Conservation (phyloP, 176 grass and related monocot species). For the Zoysia pacifica region DNA sequence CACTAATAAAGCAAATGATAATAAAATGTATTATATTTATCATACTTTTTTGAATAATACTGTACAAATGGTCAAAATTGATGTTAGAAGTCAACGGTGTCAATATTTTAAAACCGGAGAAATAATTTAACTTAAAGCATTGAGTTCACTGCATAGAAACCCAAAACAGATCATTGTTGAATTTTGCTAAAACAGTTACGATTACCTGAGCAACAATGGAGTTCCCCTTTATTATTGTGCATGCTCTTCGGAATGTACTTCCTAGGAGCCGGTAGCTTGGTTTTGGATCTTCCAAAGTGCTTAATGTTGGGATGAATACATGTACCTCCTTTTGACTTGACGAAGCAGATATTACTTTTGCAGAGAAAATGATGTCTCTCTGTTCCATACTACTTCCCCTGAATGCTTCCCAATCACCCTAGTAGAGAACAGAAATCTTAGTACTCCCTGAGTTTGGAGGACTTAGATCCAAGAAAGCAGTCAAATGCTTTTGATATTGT, state of each 20-base stretch:
- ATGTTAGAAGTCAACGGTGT: no score
- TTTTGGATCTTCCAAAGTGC: slow-evolving; percentile 51
- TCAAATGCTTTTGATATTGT: background rate
- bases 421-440: slow-evolving; percentile 40
- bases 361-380: slow-evolving; percentile 58
- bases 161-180: slow-evolving; percentile 4
- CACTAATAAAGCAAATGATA: no score
- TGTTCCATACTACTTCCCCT: slow-evolving; percentile 57
- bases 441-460: background rate
- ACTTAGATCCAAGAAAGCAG: background rate
- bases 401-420: slow-evolving; percentile 81
- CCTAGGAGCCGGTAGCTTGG: slow-evolving; percentile 65
- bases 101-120: no score
- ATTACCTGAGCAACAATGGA: slow-evolving; percentile 84
- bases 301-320: slow-evolving; percentile 56
- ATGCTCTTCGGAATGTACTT: slow-evolving; percentile 71
- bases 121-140: slow-evolving; percentile 5
- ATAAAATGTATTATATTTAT: no score
- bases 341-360: slow-evolving; percentile 48
- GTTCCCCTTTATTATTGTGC: slow-evolving; percentile 71
- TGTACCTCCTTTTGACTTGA: slow-evolving; percentile 57
- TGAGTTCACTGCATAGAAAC: background rate
- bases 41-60: no score
- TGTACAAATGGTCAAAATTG: no score
- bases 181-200: background rate